Evolutionary conservation across 139 green algal genomes (phyloP).

Genomic region (Coccomyxa sp.): DNA sequence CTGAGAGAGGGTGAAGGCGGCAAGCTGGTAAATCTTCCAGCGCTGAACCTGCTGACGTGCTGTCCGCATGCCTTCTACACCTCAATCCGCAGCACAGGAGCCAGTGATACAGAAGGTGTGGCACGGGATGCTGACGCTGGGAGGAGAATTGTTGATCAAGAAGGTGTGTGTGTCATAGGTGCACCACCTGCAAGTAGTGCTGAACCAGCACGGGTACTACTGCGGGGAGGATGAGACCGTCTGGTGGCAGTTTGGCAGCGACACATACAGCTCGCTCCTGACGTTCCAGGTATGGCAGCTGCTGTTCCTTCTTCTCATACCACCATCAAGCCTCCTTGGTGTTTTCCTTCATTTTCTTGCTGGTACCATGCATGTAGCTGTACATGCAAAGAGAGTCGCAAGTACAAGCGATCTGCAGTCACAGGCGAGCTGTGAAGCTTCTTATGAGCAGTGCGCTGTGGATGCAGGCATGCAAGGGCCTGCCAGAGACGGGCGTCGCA

Average conservation of each 20-base stretch:
- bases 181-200: conserved; percentile 47
- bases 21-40: not conserved
- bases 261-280: conserved; percentile 44
- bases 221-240: conserved; percentile 53
- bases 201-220: conserved; percentile 39
- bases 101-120: too few relatives aligned
- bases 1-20: conserved; percentile 61
- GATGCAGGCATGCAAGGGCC: conserved; percentile 55
- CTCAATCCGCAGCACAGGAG: too few relatives aligned
- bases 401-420: not conserved
- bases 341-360: not conserved
- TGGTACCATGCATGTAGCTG: not conserved
- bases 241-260: conserved; percentile 60
- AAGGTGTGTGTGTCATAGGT: conserved; percentile 35
- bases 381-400: not conserved
- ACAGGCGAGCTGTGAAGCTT: not conserved
- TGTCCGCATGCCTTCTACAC: too few relatives aligned
- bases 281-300: conserved; percentile 45
- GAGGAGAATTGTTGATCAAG: not conserved
- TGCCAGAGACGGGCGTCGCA: conserved; percentile 68
- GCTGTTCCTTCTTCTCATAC: not conserved
- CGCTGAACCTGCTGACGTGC: too few relatives aligned
- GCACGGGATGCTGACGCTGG: too few relatives aligned
- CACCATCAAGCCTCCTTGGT: not conserved
- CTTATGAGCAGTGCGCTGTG: conserved; percentile 11